Base-by-base conservation (phyloP, 169 alveolate genomes). In the Plasmodium coatneyi region DNA sequence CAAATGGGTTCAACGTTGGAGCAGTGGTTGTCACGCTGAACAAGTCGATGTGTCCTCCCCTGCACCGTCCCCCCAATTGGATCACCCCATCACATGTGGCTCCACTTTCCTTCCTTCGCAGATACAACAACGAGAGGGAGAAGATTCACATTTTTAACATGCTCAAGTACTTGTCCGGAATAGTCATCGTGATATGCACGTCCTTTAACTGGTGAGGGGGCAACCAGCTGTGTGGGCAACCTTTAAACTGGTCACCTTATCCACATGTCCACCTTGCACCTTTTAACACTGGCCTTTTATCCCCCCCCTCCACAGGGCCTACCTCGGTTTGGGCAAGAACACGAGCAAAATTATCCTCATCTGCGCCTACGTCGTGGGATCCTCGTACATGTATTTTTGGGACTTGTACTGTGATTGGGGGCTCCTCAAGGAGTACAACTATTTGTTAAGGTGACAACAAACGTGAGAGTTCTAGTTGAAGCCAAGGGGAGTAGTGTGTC, bases 321-420 rank as follows among this genome's bases (percentile, higher is more conserved):
- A 84, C 32, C 54, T 34, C 7, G 96, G 96, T 0, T 49, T 79
- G n/a, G 79, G 94, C 32, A 86, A 96, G 71, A 90, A 76, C 43
- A 93, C 94, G 36, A 83, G 96, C 79, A 74, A 95, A 43, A 46
- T 95, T 5, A 49, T 97, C 52, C 92, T 97, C 92, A 95, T 97
- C 43, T 56, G 97, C 43, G 95, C 96, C 16, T 97, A 97, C 95
- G 92, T 96, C 56, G 66, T 95, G 52, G 98, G 98, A 5, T 96
- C 99, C 0, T 80, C 96, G 22, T 97, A 94, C 92, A 97, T 95
- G 97, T 94, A 97, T 28, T 83, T 92, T 72, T 97, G 99, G 99
- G 99, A 97, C 60, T 91, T 92, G 66, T 96, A 95, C 84, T 93
- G 97, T 87, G 99, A 97, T 81, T 97, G 99, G 99, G 98, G 98